Evolutionary conservation across 2,329 filamentous ascomycete genomes (phyloP).

Genomic region (Neofusicoccum sp.): DNA sequence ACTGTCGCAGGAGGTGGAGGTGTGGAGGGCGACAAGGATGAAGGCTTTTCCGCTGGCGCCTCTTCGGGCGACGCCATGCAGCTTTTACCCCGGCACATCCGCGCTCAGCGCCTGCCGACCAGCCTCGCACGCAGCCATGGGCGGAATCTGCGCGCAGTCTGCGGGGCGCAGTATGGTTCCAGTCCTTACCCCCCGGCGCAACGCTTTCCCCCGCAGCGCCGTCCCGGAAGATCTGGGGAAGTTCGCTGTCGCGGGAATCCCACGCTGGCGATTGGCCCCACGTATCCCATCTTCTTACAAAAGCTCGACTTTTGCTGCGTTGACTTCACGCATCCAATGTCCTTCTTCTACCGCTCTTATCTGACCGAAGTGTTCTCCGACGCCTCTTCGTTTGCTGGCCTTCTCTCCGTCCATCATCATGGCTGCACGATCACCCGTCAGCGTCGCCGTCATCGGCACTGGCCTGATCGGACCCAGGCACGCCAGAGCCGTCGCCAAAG

Average conservation of each 20-base stretch:
- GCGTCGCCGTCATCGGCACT: slow-evolving; percentile 48
- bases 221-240: slow-evolving; percentile 1
- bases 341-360: too few relatives aligned
- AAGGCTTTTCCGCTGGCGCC: neutral
- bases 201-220: neutral
- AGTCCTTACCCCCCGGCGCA: neutral
- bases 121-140: too few relatives aligned
- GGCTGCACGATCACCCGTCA: slow-evolving; percentile 24
- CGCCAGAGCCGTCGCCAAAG: slow-evolving; percentile 43
- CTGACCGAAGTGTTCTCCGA: too few relatives aligned
- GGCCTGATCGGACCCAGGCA: slow-evolving; percentile 54
- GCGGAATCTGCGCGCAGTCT: slow-evolving; percentile 5
- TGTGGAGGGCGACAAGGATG: neutral
- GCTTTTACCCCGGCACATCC: neutral
- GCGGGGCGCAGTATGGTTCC: neutral
- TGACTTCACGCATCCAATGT: neutral
- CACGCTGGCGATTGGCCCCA: neutral
- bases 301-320: neutral
- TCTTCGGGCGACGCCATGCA: neutral
- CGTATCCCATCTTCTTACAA: too few relatives aligned
- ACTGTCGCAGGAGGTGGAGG: neutral
- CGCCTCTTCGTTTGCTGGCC: too few relatives aligned
- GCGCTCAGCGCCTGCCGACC: neutral
- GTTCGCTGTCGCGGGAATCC: neutral
- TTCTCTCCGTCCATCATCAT: slow-evolving; percentile 8